These are phyloP conservation scores for Candida vaughaniae DNA, from an alignment of 805 yeast species.

Conservation along the genomic window DNA sequence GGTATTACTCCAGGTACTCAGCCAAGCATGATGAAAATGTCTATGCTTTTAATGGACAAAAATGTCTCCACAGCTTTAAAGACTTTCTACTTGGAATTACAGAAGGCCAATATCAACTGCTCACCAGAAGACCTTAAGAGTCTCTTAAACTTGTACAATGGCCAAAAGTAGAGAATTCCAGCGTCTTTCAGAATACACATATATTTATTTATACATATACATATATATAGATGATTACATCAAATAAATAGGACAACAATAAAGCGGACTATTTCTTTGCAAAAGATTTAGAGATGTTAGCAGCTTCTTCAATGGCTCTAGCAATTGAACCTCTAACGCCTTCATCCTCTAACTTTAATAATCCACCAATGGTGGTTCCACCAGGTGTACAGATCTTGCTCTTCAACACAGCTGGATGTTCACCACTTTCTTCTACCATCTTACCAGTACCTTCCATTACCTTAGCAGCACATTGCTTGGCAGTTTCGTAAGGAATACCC, in stretches of 20 bases:
- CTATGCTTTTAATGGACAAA: conserved; percentile 35
- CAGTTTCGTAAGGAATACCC: conserved; percentile 87
- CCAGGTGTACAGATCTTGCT: conserved; percentile 95
- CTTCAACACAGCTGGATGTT: conserved; percentile 86
- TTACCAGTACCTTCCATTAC: conserved; percentile 92
- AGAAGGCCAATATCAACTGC: conserved; percentile 29
- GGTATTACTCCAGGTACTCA: conserved; percentile 31
- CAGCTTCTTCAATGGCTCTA: conserved; percentile 87
- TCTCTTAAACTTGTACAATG: conserved; percentile 7
- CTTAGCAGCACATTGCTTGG: conserved; percentile 85
- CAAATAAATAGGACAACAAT: background rate
- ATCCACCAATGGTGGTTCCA: conserved; percentile 96
- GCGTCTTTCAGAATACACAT: no score
- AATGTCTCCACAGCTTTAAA: conserved; percentile 31
- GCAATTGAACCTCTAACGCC: conserved; percentile 87
- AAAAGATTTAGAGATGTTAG: conserved; percentile 66
- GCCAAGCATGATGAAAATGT: conserved; percentile 35
- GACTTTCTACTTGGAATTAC: conserved; percentile 29
- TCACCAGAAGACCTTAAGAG: conserved; percentile 29
- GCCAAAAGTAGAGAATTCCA: conserved; percentile 1
- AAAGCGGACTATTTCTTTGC: conserved; percentile 29
- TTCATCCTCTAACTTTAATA: conserved; percentile 86
- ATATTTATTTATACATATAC: conserved; percentile 1
- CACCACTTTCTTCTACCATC: conserved; percentile 79
- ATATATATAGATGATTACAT: background rate